These are phyloP conservation scores for Arthrobotrys sphaeroides DNA, from an alignment of 2,329 filamentous ascomycete species.

Conservation along the genomic window DNA sequence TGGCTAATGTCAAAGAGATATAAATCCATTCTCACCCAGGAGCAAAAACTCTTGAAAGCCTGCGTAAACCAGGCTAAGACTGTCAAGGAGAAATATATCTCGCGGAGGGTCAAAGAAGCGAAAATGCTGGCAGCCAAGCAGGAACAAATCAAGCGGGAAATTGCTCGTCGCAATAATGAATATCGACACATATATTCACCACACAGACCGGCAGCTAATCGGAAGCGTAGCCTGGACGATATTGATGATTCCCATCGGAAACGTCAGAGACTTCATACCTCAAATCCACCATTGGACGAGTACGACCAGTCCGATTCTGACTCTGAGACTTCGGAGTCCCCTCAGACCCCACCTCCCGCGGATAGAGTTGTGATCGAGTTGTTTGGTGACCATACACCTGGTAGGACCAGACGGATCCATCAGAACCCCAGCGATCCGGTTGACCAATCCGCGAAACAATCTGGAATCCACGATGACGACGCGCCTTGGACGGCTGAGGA, in stretches of 20 bases:
- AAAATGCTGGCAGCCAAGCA: background rate
- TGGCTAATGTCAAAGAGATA: background rate
- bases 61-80: background rate
- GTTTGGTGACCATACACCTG: slow-evolving; percentile 45
- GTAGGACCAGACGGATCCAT: slow-evolving; percentile 19
- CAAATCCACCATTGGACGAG: background rate
- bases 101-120: background rate
- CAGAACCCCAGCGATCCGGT: background rate
- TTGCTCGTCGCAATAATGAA: background rate
- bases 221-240: background rate
- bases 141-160: background rate
- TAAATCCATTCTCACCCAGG: background rate
- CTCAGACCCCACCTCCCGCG: background rate
- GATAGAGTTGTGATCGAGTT: slow-evolving; percentile 21
- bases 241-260: background rate
- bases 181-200: background rate
- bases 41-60: background rate
- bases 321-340: background rate
- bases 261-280: background rate
- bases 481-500: slow-evolving; percentile 41
- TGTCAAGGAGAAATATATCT: slow-evolving; percentile 10
- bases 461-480: slow-evolving; percentile 28
- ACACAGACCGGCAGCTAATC: background rate
- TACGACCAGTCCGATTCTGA: background rate
- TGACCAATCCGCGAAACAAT: background rate